Base-by-base conservation (phyloP, 768 basidiomycete genomes). In the Termitomyces sp. region DNA sequence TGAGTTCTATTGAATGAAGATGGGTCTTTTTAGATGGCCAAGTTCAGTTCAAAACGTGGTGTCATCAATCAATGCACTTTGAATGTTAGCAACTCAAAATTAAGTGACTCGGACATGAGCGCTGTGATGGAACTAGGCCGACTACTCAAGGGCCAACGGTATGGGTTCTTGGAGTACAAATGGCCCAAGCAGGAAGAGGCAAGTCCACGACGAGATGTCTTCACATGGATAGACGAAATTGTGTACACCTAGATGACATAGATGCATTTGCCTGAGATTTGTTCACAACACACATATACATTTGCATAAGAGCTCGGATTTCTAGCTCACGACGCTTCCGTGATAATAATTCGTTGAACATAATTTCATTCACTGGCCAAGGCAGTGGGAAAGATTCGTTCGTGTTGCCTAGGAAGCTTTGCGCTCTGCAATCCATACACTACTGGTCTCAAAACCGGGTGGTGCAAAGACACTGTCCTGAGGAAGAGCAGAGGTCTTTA, bases 391-490 rank as follows among this genome's bases (percentile, higher is more conserved):
- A 37, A 54, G n/a, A 46, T 53, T 30, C 30, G 30, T 60, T 35
- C 69, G 70, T 70, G 62, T 72, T 56, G 61, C 69, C 63, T 69
- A 80, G 61, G 66, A 61, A 28, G 72, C 46, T 46, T 45, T 74
- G 63, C 76, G 76, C 67, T 87, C 81, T 44, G 87, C 86, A 64
- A 81, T 78, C 90, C 89, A 92, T 43, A 83, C 76, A 62, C 84
- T 88, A 69, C 77, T 90, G 8, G 84, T 89, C 55, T 82, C 81
- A 65, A 89, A 93, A 15, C 75, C 80, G 62, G 83, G 73, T 1
- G 90, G 89, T 44, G 92, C 83, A 47, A 75, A 67, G 21, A 87
- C 80, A 60, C 89, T 78, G 21, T 84, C 78, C 92, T 94, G 60
- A 12, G 53, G 46, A 23, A 31, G 21, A 51, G 49, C 26, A 43